Base-by-base conservation (phyloP, 495 filamentous ascomycete species). In the Neurospora cerealis region DNA sequence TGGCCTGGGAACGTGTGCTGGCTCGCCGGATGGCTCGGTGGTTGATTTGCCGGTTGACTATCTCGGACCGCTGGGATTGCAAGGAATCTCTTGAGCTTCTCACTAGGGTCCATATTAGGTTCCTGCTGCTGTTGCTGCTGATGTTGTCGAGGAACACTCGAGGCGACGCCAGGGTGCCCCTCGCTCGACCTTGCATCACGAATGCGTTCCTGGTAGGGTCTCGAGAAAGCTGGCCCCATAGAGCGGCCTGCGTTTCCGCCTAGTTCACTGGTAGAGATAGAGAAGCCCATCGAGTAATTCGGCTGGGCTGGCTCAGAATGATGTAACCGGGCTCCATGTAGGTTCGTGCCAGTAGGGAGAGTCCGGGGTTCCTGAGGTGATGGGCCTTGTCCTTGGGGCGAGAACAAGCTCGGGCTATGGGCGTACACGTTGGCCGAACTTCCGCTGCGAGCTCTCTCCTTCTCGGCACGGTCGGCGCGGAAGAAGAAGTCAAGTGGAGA, bases 401-500 rank as follows among this genome's bases (percentile, higher is more conserved):
- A 86, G 69, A 82, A 83, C 0, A 83, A 80, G 4, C 79, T 75
- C 5, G 80, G 75, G 46, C 71, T 70, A 4, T 74, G 72, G 1
- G 70, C 76, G 73, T 77, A 77, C 39, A 77, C 77, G 71, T 81
- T 81, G 72, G 74, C 80, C 69, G 78, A 83, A 74, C 81, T 90
- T 77, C 83, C 86, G 81, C 81, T 80, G 75, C 80, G 87, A 74
- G 83, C 84, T 74, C 88, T 84, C 42, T 90, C 91, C 78, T 89
- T 92, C 77, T 94, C 91, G 74, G 91, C 90, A 54, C 91, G 87
- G 76, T 96, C 92, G 48, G 93, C 93, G 72, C 90, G 91, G 85
- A 98, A 98, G 74, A 98, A 89, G 71, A 95, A 85, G 75, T 98
- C 94, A 10, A 98, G 84, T 2, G 94, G 93, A 28, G 94, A 95